Evolutionary conservation across 2,329 filamentous ascomycete genomes (phyloP).

Genomic region (Alternaria sp.): DNA sequence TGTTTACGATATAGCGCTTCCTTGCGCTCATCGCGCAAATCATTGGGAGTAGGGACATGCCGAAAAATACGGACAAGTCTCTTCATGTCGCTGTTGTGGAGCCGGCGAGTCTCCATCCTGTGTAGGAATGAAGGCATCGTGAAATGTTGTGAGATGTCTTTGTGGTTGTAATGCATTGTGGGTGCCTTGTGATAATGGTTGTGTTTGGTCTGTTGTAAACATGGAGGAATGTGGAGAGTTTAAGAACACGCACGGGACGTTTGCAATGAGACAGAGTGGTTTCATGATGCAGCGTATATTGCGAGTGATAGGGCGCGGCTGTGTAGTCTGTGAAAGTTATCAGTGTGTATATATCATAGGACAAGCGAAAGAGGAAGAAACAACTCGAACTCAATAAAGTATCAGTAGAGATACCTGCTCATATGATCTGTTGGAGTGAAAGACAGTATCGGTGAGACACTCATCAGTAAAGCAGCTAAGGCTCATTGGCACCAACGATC

Average conservation of each 20-base stretch:
- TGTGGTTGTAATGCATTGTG: background rate
- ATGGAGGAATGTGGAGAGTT: background rate
- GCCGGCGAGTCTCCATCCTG: slow-evolving; percentile 21
- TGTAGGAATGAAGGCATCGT: slow-evolving; percentile 13
- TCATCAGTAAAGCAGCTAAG: background rate
- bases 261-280: slow-evolving; percentile 6
- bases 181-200: background rate
- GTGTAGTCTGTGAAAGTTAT: background rate
- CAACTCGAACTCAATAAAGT: background rate
- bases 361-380: background rate
- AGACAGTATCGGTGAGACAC: background rate
- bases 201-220: background rate
- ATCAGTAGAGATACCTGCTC: background rate
- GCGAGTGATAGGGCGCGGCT: background rate
- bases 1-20: slow-evolving; percentile 6
- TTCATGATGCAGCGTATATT: background rate
- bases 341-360: background rate
- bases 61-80: slow-evolving; percentile 28
- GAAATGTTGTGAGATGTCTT: background rate
- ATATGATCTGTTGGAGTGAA: background rate
- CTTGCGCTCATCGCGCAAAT: background rate
- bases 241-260: background rate
- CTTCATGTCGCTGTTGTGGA: slow-evolving; percentile 34
- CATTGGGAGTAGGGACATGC: slow-evolving; percentile 3
- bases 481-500: background rate